Percentiles rank a stretch among this genome's conserved stretches.
Conservation (phyloP, 768 basidiomycete genomes). For the Pulveroboletus sp. region DNA sequence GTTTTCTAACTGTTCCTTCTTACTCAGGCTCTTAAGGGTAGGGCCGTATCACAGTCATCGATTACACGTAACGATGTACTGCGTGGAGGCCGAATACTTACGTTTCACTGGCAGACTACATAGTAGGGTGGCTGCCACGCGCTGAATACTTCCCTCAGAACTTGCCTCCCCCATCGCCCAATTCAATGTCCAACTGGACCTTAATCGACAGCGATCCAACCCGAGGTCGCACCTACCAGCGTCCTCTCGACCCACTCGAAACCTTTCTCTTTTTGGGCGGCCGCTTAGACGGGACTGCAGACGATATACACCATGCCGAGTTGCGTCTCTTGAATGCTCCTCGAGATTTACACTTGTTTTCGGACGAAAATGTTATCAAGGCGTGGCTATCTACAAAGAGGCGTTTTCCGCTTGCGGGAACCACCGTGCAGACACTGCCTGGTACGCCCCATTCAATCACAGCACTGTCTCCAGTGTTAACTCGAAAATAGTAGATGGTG, state of each 20-base stretch:
- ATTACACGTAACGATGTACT: too few relatives aligned
- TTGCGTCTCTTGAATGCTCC: too few relatives aligned
- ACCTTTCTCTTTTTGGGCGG: too few relatives aligned
- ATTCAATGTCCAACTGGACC: constrained; percentile 1
- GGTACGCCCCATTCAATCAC: background rate
- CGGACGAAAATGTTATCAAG: background rate
- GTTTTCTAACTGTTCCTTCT: too few relatives aligned
- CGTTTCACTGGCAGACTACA: too few relatives aligned
- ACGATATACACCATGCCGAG: too few relatives aligned
- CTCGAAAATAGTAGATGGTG: background rate
- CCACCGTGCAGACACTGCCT: background rate
- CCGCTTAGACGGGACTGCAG: too few relatives aligned
- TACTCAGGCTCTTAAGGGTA: too few relatives aligned
- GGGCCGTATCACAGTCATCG: too few relatives aligned
- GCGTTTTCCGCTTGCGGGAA: background rate
- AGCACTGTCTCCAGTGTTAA: background rate
- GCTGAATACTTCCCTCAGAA: too few relatives aligned
- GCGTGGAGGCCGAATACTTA: too few relatives aligned
- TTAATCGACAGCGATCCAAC: background rate
- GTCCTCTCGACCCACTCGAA: background rate
- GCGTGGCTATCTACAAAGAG: constrained; percentile 3
- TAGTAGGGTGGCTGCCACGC: too few relatives aligned
- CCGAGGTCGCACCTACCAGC: background rate
- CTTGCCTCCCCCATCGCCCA: background rate
- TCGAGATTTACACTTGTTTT: background rate